Evolutionary conservation across 2,329 filamentous ascomycete genomes (phyloP), one percentile per base, ranked within the genome.

Genomic region (Fonsecaea pedrosoi): DNA sequence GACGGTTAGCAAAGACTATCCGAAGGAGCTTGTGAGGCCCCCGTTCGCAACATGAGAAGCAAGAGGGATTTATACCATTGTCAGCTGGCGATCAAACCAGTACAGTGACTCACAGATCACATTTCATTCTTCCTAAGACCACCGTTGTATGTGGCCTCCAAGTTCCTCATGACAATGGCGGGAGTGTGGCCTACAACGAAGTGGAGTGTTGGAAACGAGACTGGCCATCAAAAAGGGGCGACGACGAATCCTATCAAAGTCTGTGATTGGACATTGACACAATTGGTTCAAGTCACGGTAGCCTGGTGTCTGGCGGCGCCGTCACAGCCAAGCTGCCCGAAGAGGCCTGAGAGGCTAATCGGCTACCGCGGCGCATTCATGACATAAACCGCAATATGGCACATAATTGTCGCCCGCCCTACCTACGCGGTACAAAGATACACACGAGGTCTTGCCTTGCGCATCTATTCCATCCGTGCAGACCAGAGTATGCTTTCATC

Each of bases 401-500:
- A 45, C 30, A n/a, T 61, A 10, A 50, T 58, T 58, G 8, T 50
- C 45, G n/a, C 18, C 18, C 2, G 18, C 21, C 45, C 4, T 50
- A 10, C 15, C 15, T 35, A 30, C 45, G 30, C 30, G 6, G 30
- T 32, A 32, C 30, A 32, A 32, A 32, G 30, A 32, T 32, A 32
- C 30, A 6, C 30, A 32, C 3, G 30, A 32, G 30, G 30, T 32
- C 30, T 3, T 50, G 45, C 12, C 12, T 13, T 50, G 9, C 3
- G 45, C 12, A 18, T 13, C 45, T 50, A 50, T 50, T 9, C 34
- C 57, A 30, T 25, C 3, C 13, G 50, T 48, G 18, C 37, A 50
- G 34, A 45, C 59, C n/a, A 53, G 55, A 68, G 34, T 53, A 68
- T 68, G 66, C 34, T 12, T 42, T 50, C 62, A 18, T 21, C 48